phyloP scores from a whole-genome alignment of 208 protist genomes.

The Acanthamoeba quina region DNA sequence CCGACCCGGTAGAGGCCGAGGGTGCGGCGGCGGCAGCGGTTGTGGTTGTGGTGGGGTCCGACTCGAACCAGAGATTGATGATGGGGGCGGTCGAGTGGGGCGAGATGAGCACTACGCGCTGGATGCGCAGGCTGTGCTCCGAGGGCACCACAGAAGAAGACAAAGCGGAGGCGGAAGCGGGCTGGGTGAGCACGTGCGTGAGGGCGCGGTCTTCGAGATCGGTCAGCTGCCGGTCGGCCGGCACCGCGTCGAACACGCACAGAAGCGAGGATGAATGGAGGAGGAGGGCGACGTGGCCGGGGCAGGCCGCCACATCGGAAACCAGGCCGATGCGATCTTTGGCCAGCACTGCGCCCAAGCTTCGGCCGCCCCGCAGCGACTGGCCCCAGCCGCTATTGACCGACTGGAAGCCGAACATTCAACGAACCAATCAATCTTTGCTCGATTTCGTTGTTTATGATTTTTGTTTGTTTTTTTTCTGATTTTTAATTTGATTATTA shows the following conservation, averaged over 20 bases:
- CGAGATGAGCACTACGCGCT: constrained; percentile 41
- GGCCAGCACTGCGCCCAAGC: background rate
- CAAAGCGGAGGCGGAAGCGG: background rate
- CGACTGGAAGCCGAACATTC: constrained; percentile 57
- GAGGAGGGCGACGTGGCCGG: constrained; percentile 41
- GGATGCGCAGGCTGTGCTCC: constrained; percentile 6
- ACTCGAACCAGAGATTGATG: constrained; percentile 57
- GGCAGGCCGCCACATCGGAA: constrained; percentile 8
- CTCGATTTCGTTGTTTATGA: background rate
- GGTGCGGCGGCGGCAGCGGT: background rate
- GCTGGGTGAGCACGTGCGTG: background rate
- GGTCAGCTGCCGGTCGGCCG: constrained; percentile 8
- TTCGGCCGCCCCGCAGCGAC: constrained; percentile 1
- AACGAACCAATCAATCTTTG: background rate
- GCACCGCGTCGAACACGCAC: constrained; percentile 57
- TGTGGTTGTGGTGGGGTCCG: background rate
- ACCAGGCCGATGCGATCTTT: constrained; percentile 43
- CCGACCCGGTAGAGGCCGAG: too few species aligned
- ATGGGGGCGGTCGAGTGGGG: constrained; percentile 24
- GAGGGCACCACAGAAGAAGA: background rate
- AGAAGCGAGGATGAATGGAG: constrained; percentile 43
- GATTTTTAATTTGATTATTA: too few species aligned
- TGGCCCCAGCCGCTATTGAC: constrained; percentile 20
- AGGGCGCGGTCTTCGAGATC: constrained; percentile 39
- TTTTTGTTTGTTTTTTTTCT: too few species aligned